These are phyloP conservation scores for Dactylellina sp. DNA, from an alignment of 2,329 filamentous ascomycete genomes.

Conservation along the genomic window DNA sequence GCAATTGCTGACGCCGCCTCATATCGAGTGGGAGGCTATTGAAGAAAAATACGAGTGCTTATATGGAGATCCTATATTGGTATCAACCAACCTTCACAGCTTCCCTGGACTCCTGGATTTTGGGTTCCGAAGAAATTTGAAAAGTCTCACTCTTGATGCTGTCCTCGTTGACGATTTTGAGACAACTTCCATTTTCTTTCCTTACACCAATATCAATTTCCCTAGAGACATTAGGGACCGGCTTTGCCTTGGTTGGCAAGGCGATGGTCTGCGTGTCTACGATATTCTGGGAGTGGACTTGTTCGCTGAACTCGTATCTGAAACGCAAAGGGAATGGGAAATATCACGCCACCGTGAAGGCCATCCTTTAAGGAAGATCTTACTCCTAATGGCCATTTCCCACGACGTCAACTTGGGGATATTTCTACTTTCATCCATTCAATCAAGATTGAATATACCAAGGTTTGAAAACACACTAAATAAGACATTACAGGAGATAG, in stretches of 20 bases:
- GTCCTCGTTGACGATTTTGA: conserved; percentile 6
- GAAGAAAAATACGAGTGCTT: neutral
- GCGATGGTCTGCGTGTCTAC: neutral
- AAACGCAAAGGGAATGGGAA: too few relatives aligned
- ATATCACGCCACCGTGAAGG: too few relatives aligned
- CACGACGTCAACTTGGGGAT: too few relatives aligned
- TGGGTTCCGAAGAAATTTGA: conserved; percentile 1
- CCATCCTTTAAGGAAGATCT: too few relatives aligned
- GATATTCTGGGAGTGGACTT: neutral
- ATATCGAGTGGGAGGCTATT: neutral
- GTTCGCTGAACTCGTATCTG: neutral
- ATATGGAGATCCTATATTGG: neutral
- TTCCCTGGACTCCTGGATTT: neutral
- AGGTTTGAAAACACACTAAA: too few relatives aligned
- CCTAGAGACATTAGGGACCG: neutral
- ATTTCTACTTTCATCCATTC: too few relatives aligned
- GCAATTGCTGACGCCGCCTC: neutral
- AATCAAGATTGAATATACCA: too few relatives aligned
- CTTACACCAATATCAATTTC: neutral
- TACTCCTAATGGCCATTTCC: too few relatives aligned
- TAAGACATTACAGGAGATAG: too few relatives aligned
- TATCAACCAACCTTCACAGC: neutral
- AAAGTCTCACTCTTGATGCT: neutral
- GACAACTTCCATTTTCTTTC: neutral
- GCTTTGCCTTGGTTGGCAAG: too few relatives aligned